Percentiles rank a stretch among this genome's conserved stretches.
phyloP scores from a whole-genome alignment of 257 asterid genomes.

The Paulownia fortunei region DNA sequence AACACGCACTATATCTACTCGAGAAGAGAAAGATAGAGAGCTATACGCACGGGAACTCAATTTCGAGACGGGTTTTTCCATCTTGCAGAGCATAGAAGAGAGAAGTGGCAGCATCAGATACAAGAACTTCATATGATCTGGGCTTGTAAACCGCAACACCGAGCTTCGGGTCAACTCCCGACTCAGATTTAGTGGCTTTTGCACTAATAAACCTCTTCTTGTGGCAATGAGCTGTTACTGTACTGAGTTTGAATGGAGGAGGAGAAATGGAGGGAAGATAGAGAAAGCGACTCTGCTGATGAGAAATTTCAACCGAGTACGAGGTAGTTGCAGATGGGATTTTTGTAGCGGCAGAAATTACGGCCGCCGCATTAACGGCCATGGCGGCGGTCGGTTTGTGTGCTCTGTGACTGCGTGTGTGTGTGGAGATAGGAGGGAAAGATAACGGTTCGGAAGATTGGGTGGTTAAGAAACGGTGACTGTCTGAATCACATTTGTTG shows the following conservation, averaged over 20 bases:
- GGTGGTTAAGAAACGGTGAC: constrained; percentile 37
- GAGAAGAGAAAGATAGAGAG: constrained; percentile 9
- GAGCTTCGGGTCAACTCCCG: constrained; percentile 58
- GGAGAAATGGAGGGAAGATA: constrained; percentile 26
- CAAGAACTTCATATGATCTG: constrained; percentile 80
- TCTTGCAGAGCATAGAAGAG: constrained; percentile 78
- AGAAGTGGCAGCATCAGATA: constrained; percentile 81
- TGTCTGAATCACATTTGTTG: background rate
- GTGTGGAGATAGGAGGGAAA: constrained; percentile 41
- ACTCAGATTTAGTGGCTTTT: constrained; percentile 49
- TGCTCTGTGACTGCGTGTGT: constrained; percentile 16
- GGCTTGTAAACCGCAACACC: constrained; percentile 97
- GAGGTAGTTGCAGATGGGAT: constrained; percentile 31
- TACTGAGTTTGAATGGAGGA: constrained; percentile 17
- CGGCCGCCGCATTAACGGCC: constrained; percentile 63
- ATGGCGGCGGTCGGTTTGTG: constrained; percentile 42
- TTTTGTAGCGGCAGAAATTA: constrained; percentile 22
- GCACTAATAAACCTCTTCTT: constrained; percentile 46
- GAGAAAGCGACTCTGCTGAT: constrained; percentile 33
- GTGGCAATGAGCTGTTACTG: constrained; percentile 36
- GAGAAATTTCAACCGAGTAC: constrained; percentile 26
- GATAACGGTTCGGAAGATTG: constrained; percentile 45
- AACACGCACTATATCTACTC: background rate
- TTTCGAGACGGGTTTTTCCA: constrained; percentile 80
- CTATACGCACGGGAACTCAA: constrained; percentile 85